A percentile compares a stretch with the other conserved stretches of the same genome.
Evolutionary conservation across 2,329 filamentous ascomycete species (phyloP).

Genomic region (Venturia oleaginea): DNA sequence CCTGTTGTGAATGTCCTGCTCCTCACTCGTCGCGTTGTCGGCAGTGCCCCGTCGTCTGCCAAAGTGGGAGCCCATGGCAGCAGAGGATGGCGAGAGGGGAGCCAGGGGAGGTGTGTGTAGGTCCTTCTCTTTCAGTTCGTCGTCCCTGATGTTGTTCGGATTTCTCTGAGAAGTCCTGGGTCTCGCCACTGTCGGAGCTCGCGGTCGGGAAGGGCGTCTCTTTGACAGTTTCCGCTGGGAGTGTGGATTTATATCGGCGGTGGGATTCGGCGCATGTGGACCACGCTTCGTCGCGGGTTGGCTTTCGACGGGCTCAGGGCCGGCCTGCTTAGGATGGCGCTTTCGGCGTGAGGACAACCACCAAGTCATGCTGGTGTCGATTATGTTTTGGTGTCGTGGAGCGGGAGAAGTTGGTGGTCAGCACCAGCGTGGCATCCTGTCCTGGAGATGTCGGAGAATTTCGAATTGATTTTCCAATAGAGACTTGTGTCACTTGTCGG

Average conservation of each 20-base stretch:
- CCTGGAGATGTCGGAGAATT: too few relatives aligned
- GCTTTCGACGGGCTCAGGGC: background rate
- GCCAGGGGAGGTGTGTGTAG: background rate
- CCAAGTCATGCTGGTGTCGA: background rate
- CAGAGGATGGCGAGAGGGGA: background rate
- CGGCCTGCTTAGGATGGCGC: background rate
- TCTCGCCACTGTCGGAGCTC: background rate
- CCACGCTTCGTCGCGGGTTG: background rate
- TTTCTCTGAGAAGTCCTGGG: background rate
- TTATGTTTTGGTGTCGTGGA: background rate
- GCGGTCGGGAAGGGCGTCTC: background rate
- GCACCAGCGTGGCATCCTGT: background rate
- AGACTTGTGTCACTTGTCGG: too few relatives aligned
- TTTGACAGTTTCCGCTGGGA: background rate
- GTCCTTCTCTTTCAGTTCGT: background rate
- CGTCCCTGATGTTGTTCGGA: background rate
- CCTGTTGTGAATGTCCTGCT: slow-evolving; percentile 32
- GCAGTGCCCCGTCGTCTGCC: background rate
- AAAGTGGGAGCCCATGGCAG: background rate
- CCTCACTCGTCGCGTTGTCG: background rate
- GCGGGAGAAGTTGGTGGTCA: background rate
- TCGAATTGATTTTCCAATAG: too few relatives aligned
- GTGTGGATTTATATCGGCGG: background rate
- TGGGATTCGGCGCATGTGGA: background rate
- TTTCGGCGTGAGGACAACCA: background rate